phyloP scores from a whole-genome alignment of 257 asterid species.

The Echites panduratus region DNA sequence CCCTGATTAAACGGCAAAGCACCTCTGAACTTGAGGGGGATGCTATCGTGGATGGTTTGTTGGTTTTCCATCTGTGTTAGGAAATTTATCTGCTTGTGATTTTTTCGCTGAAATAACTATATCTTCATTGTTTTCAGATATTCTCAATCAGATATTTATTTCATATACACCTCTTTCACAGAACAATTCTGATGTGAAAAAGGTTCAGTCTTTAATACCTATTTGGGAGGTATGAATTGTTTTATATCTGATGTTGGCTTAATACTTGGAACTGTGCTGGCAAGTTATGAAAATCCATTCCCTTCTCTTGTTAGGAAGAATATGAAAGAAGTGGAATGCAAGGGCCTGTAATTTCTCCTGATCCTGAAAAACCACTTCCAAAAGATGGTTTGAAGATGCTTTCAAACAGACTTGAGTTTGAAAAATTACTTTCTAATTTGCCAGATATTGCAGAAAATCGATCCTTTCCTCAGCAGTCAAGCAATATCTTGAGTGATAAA shows the following conservation, averaged over 20 bases:
- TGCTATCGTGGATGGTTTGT: constrained; percentile 73
- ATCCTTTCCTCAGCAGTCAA: constrained; percentile 34
- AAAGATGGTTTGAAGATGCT: constrained; percentile 63
- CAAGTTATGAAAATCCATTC: constrained; percentile 6
- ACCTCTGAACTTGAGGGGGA: constrained; percentile 88
- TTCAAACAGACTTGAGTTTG: constrained; percentile 50
- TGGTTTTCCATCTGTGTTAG: constrained; percentile 8
- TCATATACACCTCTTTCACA: constrained; percentile 68
- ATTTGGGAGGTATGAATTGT: constrained; percentile 85
- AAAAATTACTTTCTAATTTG: constrained; percentile 36
- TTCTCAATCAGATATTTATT: constrained; percentile 61
- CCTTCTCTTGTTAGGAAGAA: constrained; percentile 65
- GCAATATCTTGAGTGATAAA: constrained; percentile 25
- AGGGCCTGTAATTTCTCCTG: constrained; percentile 41
- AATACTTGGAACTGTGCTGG: background rate
- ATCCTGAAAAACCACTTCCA: constrained; percentile 61
- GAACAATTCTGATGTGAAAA: constrained; percentile 53
- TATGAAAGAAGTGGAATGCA: constrained; percentile 57
- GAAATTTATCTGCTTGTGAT: constrained; percentile 3
- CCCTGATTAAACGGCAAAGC: constrained; percentile 60
- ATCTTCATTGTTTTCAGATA: constrained; percentile 43
- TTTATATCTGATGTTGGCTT: constrained; percentile 9
- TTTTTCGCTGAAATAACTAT: constrained; percentile 14
- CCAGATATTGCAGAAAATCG: constrained; percentile 29
- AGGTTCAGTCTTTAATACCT: constrained; percentile 91